Base-by-base conservation (phyloP, 176 grass and related monocot genomes). In the Carex scoparia region DNA sequence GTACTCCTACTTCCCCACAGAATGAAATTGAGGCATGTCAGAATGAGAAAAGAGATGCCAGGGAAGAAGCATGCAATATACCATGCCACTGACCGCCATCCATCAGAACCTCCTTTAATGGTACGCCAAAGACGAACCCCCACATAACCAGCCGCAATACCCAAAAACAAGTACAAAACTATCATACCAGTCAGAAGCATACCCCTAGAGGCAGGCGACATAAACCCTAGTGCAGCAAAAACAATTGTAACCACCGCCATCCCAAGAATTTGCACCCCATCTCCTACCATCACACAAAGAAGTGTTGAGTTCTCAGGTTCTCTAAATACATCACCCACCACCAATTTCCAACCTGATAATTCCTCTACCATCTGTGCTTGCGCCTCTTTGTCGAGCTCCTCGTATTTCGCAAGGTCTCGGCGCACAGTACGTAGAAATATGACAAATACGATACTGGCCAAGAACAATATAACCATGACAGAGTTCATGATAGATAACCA, bases 401-500 rank as follows among this genome's bases (percentile, higher is more conserved):
- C 94, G 46, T 97, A 94, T 85, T 80, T 94, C 9, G 88, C 90
- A 56, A 97, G 81, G 82, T 97, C 94, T 84, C 92, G 94, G 74
- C 94, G 84, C 5, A 97, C 92, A 40, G 94, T 97, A 61, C 94
- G 90, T 83, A 97, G 61, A 74, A 97, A 94, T 83, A 97, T 97
- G 74, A 97, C 92, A 92, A 97, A 97, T 55, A 97, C 92, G 18
- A 97, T 97, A 79, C 92, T 91, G 84, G 90, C 90, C 87, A 97
- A 88, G 85, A 94, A 97, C 71, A 92, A 85, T 69, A 97, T 94
- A 35, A 97, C 94, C 94, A 94, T 94, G 73, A 97, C 86, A 13
- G 94, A 97, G 31, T 97, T 97, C 94, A 94, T 92, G 48, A 97
- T 94, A n/a, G 92, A 97, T 81, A 97, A 94, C 94, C 92, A 97